A percentile compares a stretch with the other conserved stretches of the same genome.
phyloP scores from a whole-genome alignment of 139 green algal genomes.

The Chloropicon primus region DNA sequence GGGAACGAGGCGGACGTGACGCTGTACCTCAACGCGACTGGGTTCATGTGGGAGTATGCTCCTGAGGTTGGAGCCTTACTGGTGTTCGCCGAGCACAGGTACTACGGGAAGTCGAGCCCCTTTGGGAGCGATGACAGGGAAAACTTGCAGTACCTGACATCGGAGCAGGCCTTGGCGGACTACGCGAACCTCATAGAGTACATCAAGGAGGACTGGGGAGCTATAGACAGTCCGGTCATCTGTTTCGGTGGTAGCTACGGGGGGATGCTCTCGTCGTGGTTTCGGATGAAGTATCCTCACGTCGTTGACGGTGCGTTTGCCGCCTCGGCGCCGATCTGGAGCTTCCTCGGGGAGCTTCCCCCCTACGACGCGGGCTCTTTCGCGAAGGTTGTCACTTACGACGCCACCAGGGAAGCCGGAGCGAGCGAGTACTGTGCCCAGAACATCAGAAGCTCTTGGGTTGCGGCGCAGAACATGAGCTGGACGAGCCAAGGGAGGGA shows the following conservation, averaged over 20 bases:
- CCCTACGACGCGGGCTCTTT: neutral
- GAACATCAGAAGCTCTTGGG: neutral
- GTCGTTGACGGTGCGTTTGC: conserved; percentile 65
- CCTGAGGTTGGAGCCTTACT: conserved; percentile 30
- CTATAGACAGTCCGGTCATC: conserved; percentile 33
- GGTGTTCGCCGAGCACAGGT: conserved; percentile 69
- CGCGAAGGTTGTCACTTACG: neutral
- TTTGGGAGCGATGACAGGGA: conserved; percentile 15
- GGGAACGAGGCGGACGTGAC: conserved; percentile 75
- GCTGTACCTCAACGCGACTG: conserved; percentile 32
- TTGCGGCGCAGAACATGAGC: neutral
- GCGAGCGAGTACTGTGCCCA: neutral
- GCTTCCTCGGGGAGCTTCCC: neutral
- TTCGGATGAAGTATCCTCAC: conserved; percentile 68
- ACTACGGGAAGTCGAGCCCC: conserved; percentile 63
- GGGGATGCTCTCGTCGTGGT: conserved; percentile 71
- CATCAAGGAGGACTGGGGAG: conserved; percentile 9
- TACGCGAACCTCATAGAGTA: conserved; percentile 43
- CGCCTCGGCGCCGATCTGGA: conserved; percentile 65
- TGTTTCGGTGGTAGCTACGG: conserved; percentile 76
- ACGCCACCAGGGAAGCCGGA: neutral
- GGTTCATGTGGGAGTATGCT: conserved; percentile 67
- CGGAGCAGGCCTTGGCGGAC: conserved; percentile 74
- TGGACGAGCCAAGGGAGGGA: conserved; percentile 12
- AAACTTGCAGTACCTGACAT: conserved; percentile 36